These are phyloP conservation scores for Dictyostelium firmibasis DNA, from an alignment of 78 protist species.

Conservation along the genomic window DNA sequence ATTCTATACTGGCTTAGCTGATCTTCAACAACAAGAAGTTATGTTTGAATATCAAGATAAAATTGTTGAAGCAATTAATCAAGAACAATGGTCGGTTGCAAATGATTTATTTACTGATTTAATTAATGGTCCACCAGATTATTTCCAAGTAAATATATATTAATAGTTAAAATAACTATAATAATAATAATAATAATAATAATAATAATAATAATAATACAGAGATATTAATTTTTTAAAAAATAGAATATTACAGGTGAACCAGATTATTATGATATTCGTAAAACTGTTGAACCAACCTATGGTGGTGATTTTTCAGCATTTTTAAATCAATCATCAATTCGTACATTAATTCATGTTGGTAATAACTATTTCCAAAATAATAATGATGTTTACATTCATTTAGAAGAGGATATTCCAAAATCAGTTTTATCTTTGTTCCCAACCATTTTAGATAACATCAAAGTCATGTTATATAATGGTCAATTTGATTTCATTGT, in stretches of 20 bases:
- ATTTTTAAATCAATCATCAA: conserved; percentile 42
- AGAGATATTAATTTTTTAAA: neutral
- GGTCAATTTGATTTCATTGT: conserved; percentile 88
- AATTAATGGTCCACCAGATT: conserved; percentile 72
- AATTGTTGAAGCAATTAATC: conserved; percentile 36
- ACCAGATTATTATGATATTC: conserved; percentile 74
- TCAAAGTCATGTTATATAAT: conserved; percentile 76
- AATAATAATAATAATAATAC: too few species aligned
- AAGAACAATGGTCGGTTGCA: conserved; percentile 42
- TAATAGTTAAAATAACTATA: too few species aligned
- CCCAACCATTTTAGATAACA: conserved; percentile 5
- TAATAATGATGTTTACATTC: conserved; percentile 23
- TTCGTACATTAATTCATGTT: conserved; percentile 61
- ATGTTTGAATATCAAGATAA: conserved; percentile 66
- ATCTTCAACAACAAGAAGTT: conserved; percentile 11
- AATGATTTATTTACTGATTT: conserved; percentile 64
- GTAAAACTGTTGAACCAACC: conserved; percentile 35
- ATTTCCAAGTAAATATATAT: conserved; percentile 18
- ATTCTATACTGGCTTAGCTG: conserved; percentile 61
- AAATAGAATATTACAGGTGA: conserved; percentile 58
- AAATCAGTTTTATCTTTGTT: conserved; percentile 19
- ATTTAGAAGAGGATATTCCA: conserved; percentile 20
- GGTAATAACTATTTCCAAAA: conserved; percentile 39
- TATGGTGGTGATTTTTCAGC: conserved; percentile 65
- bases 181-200: too few species aligned